Evolutionary conservation across 257 asterid genomes (phyloP), one percentile per base, ranked within the genome.

Genomic region (Penstemon barbatus): DNA sequence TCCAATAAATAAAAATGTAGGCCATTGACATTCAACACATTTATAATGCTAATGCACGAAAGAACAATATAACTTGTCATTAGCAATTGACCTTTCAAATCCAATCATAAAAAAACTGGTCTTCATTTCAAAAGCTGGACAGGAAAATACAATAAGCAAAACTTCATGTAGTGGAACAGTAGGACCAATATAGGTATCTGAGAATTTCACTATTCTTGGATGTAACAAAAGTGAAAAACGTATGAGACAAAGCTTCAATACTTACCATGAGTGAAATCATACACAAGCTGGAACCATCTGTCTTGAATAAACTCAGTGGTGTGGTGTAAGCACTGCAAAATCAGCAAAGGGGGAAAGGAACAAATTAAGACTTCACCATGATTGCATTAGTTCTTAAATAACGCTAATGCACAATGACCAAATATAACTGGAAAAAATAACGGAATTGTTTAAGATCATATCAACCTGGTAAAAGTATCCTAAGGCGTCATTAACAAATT

Each of bases 281-380:
- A 51, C 59, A 67, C 64, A 36, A 62, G 79, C 80, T 56, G 78
- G 80, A 79, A 74, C 80, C 84, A 61, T 70, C 76, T 73, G 80
- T 70, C 88, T 72, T 56, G 66, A 73, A 63, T 43, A 33, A 65
- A 49, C 79, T 78, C 79, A 81, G 70, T 73, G 80, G 62, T 66
- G 77, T 54, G 87, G 87, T 52, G 84, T 77, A 75, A 80, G 85
- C 81, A 83, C 88, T 83, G 85, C 68, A 36, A 77, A 62, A 39
- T 61, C 41, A 75, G 75, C 64, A 72, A 57, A 71, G 58, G 69
- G 73, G 53, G 58, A 33, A 59, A 65, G 50, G 65, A 54, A 78
- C 67, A 5, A 19, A 59, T 69, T 61, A 60, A 83, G 80, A 11
- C 59, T 64, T 42, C 0, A 12, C 5, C n/a, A 70, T 41, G 72